Conservation (phyloP, 2,329 filamentous ascomycete genomes). For the Sordariomycetes sp. region DNA sequence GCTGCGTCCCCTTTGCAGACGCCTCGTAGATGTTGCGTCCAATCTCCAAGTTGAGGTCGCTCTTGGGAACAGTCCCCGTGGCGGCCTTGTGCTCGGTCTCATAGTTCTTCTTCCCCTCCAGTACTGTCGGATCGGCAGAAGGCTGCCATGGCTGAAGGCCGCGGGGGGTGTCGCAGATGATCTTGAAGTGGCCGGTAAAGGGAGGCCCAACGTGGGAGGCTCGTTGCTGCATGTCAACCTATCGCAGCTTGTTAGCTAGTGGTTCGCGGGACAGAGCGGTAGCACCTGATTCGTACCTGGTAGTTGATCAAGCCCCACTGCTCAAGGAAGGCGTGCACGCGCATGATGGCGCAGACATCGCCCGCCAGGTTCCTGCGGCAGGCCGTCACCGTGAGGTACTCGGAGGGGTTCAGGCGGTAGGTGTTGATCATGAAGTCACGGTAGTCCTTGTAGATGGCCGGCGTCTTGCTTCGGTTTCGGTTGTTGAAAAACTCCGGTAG, state of each 20-base stretch:
- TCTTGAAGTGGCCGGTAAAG: conserved; percentile 94
- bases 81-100: conserved; percentile 67
- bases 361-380: conserved; percentile 91
- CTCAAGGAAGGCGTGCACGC: conserved; percentile 93
- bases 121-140: conserved; percentile 59
- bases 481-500: conserved; percentile 98
- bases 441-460: conserved; percentile 96
- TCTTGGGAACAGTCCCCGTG: conserved; percentile 56
- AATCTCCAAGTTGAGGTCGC: conserved; percentile 83
- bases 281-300: conserved; percentile 49
- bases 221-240: conserved; percentile 94
- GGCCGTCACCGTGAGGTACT: conserved; percentile 94
- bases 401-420: conserved; percentile 87
- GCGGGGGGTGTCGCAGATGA: conserved; percentile 89
- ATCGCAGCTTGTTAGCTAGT: neutral
- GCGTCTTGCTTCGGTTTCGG: conserved; percentile 95
- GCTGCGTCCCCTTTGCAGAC: conserved; percentile 64
- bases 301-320: conserved; percentile 99
- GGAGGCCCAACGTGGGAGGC: conserved; percentile 93
- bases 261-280: neutral
- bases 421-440: conserved; percentile 99
- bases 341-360: conserved; percentile 98
- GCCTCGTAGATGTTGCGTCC: conserved; percentile 93
- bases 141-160: conserved; percentile 94
- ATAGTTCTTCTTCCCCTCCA: conserved; percentile 47